phyloP scores from a whole-genome alignment of 2,329 filamentous ascomycete species.

The Diaporthe citri region DNA sequence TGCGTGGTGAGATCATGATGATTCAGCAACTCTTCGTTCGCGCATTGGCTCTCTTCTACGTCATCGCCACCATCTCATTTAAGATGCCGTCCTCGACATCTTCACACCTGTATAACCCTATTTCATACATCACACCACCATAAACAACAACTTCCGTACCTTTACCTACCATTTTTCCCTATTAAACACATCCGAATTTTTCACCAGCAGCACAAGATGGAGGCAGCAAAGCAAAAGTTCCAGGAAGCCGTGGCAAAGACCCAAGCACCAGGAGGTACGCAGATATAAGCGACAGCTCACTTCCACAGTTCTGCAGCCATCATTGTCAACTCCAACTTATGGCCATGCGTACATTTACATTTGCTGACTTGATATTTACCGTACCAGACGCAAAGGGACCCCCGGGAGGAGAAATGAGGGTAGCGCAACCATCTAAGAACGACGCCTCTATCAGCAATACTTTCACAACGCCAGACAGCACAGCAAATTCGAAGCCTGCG shows the following conservation, averaged over 20 bases:
- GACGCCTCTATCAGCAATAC: slow-evolving; percentile 39
- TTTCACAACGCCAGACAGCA: slow-evolving; percentile 32
- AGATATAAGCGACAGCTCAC: neutral
- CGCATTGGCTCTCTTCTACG: neutral
- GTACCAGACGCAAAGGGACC: slow-evolving; percentile 31
- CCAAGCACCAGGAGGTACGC: slow-evolving; percentile 28
- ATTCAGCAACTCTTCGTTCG: neutral
- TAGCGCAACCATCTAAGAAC: slow-evolving; percentile 31
- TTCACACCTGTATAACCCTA: neutral
- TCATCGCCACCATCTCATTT: neutral
- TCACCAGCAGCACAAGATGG: neutral
- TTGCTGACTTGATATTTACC: neutral
- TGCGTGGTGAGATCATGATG: slow-evolving; percentile 20
- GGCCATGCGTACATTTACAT: neutral
- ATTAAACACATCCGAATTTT: neutral
- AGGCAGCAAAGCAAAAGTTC: slow-evolving; percentile 36
- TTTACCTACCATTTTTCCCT: neutral
- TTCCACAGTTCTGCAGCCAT: neutral
- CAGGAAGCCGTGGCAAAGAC: slow-evolving; percentile 31
- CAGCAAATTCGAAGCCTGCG: slow-evolving; percentile 14
- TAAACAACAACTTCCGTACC: too few relatives aligned
- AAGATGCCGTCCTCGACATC: neutral
- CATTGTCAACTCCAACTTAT: neutral
- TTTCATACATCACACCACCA: neutral
- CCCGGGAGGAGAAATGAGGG: slow-evolving; percentile 21